Conservation (phyloP, 805 yeast species). For the Teunomyces cretensis region DNA sequence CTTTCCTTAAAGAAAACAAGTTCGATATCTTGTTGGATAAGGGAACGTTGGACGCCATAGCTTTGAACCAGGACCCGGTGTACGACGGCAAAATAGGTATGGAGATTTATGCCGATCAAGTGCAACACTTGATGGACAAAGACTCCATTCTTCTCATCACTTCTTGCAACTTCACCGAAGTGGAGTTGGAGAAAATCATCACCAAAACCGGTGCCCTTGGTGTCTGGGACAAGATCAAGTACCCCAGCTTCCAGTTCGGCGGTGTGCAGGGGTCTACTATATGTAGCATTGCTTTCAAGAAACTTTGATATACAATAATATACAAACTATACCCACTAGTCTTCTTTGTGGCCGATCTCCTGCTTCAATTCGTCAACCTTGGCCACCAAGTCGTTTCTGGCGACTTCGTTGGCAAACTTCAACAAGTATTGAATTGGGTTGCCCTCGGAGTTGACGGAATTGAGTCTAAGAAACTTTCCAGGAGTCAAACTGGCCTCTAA, state of each 20-base stretch:
- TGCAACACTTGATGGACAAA: slow-evolving; percentile 52
- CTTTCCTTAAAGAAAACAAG: slow-evolving; percentile 35
- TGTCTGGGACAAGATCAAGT: slow-evolving; percentile 66
- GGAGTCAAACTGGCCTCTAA: slow-evolving; percentile 82
- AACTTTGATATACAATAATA: slow-evolving; percentile 9
- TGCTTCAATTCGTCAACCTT: slow-evolving; percentile 39
- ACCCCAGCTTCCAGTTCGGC: slow-evolving; percentile 86
- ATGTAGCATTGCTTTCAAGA: slow-evolving; percentile 79
- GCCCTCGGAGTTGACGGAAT: slow-evolving; percentile 59
- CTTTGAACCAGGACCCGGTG: slow-evolving; percentile 60
- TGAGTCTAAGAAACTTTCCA: slow-evolving; percentile 77
- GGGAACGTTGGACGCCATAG: slow-evolving; percentile 97
- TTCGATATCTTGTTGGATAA: slow-evolving; percentile 86
- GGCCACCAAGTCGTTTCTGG: slow-evolving; percentile 58
- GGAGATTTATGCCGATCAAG: slow-evolving; percentile 62
- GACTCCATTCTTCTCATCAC: slow-evolving; percentile 73
- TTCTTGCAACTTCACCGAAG: slow-evolving; percentile 89
- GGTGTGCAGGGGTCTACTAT: slow-evolving; percentile 87
- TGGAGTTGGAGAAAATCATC: slow-evolving; percentile 62
- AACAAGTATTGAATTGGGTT: slow-evolving; percentile 82
- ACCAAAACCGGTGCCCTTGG: slow-evolving; percentile 46
- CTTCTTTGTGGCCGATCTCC: not conserved
- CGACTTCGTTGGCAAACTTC: slow-evolving; percentile 62
- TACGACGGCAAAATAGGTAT: slow-evolving; percentile 49
- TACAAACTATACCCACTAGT: not conserved